phyloP scores from a whole-genome alignment of 176 grass and related monocot species.

The Urochloa ruziziensis region DNA sequence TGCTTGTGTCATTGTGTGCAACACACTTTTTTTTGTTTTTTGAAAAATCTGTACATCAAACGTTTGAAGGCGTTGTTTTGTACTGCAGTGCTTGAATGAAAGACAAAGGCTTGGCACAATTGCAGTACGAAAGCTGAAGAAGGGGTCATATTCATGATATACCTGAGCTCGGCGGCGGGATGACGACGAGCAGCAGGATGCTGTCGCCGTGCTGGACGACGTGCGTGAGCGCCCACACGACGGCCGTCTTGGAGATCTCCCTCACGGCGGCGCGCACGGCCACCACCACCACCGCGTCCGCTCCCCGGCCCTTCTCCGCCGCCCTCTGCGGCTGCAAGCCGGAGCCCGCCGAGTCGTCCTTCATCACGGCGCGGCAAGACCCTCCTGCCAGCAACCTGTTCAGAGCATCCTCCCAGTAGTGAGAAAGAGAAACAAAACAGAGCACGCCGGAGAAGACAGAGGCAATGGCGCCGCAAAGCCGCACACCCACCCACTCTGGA shows the following conservation, averaged over 20 bases:
- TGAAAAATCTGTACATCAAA: not conserved
- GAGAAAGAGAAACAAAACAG: not conserved
- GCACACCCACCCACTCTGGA: not conserved
- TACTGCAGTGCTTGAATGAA: not conserved
- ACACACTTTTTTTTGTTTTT: no score
- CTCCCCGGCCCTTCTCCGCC: conserved; percentile 3
- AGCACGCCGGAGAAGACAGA: not conserved
- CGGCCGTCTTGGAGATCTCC: conserved; percentile 76
- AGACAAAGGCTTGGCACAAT: not conserved
- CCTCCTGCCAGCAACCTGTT: not conserved
- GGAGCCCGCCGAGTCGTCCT: not conserved
- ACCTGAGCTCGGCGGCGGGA: conserved; percentile 63
- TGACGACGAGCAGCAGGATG: conserved; percentile 69
- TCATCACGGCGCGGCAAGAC: not conserved
- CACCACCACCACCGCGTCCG: conserved; percentile 54
- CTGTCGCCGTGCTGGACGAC: conserved; percentile 80
- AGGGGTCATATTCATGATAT: conserved; percentile 16
- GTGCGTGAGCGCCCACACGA: conserved; percentile 82
- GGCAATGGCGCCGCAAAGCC: not conserved
- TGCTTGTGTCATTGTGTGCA: no score
- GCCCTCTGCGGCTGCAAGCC: conserved; percentile 22
- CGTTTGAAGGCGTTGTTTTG: not conserved
- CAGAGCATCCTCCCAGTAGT: not conserved
- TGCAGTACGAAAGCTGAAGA: not conserved
- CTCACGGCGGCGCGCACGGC: conserved; percentile 62